Base-by-base conservation (phyloP, 2,329 filamentous ascomycete genomes). In the Penicillium brasilianum region DNA sequence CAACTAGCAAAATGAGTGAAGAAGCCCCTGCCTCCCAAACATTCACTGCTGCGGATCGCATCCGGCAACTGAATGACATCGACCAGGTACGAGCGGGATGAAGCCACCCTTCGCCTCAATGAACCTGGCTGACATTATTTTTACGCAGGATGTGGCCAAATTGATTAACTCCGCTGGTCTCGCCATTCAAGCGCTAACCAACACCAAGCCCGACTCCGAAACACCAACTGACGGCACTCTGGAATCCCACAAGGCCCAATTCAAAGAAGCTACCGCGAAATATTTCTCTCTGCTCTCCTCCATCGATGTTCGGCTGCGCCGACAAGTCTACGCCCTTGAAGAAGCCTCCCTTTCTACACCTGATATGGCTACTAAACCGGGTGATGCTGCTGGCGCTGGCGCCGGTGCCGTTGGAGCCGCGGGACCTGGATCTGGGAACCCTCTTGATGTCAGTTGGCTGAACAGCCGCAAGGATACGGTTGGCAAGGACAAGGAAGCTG, bases 391-490 rank as follows among this genome's bases (percentile, higher is more conserved):
- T 11, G 71, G 62, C 61, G 74, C 66, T 55, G 73, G 71, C 58
- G 73, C 65, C 1, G 70, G 68, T 41, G 73, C 63, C 4, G 70
- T 69, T 39, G 63, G 64, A 14, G 68, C 64, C 20, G 60, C 66
- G 10, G 55, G 39, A 8, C 63, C 63, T 50, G 67, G 66, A 6
- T 58, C 67, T n/a, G 68, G 58, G 79, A 87, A 73, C 82, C 87
- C 41, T 80, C 81, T 97, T 56, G 93, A 97, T 73, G 89, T 96
- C 14, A 93, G 93, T 34, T 94, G 91, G 87, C 78, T 98, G 69
- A 98, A 97, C 74, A 93, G 91, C 70, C 85, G 92, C 59, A 92
- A 91, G 63, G 90, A 91, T 65, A 89, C 89, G 64, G 90, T 96
- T 22, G 91, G 91, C 59, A 86, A 88, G 70, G 90, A 92, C 65